These are phyloP conservation scores for Aspergillus spinulosporus DNA, from an alignment of 2,329 filamentous ascomycete species.

Conservation along the genomic window DNA sequence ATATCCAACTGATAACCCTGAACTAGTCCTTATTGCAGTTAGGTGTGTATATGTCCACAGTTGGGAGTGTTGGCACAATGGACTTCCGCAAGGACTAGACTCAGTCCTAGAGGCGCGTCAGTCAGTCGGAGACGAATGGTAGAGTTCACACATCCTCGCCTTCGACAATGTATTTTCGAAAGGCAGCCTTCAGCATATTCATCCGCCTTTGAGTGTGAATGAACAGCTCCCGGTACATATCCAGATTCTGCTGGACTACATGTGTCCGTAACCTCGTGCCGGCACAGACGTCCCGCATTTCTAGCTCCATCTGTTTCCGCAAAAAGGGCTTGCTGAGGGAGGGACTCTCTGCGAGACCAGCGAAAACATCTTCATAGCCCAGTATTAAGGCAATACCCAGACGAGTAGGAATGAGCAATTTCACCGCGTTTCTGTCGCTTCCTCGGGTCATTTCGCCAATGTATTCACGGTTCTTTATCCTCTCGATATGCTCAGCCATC, in stretches of 20 bases:
- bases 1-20: not conserved
- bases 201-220: constrained; percentile 76
- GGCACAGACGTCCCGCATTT: constrained; percentile 96
- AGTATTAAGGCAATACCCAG: constrained; percentile 89
- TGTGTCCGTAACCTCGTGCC: constrained; percentile 71
- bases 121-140: not conserved
- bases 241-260: constrained; percentile 79
- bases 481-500: constrained; percentile 98
- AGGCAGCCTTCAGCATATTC: constrained; percentile 60
- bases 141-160: constrained; percentile 24
- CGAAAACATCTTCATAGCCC: constrained; percentile 91
- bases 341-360: constrained; percentile 63
- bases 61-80: too few species aligned
- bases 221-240: constrained; percentile 85
- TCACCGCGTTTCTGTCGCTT: constrained; percentile 54
- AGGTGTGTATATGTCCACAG: not conserved
- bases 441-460: constrained; percentile 65
- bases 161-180: constrained; percentile 57
- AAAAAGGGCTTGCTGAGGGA: constrained; percentile 94
- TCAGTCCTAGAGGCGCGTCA: not conserved
- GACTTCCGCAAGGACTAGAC: not conserved
- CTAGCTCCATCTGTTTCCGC: constrained; percentile 94
- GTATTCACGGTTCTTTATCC: constrained; percentile 88
- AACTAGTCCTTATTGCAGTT: not conserved
- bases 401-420: constrained; percentile 90